These are phyloP conservation scores for Podospora comata DNA, from an alignment of 495 filamentous ascomycete genomes.

Conservation along the genomic window DNA sequence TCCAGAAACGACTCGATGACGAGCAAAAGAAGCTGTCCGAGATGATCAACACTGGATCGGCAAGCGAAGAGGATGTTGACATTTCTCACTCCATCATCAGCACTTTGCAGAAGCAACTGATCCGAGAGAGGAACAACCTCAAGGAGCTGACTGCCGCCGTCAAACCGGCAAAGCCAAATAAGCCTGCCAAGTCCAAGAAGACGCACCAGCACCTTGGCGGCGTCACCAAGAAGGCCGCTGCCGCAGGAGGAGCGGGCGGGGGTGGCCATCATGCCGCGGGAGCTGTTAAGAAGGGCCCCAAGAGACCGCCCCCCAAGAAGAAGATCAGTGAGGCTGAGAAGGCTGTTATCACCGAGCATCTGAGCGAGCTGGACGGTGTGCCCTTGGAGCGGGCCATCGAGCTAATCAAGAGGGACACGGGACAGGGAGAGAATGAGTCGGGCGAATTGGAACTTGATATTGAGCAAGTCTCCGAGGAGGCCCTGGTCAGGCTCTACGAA, in stretches of 20 bases:
- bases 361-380: slow-evolving; percentile 66
- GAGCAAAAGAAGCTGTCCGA: slow-evolving; percentile 64
- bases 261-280: slow-evolving; percentile 29
- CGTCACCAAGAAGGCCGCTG: slow-evolving; percentile 31
- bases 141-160: slow-evolving; percentile 31
- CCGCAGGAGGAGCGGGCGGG: background rate
- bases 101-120: slow-evolving; percentile 47
- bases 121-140: slow-evolving; percentile 48
- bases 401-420: slow-evolving; percentile 86
- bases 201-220: slow-evolving; percentile 17
- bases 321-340: slow-evolving; percentile 71
- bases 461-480: slow-evolving; percentile 71
- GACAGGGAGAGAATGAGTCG: slow-evolving; percentile 71
- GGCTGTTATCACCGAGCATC: slow-evolving; percentile 77
- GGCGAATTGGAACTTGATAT: slow-evolving; percentile 91
- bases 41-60: slow-evolving; percentile 65
- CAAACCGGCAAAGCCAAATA: slow-evolving; percentile 43
- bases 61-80: slow-evolving; percentile 57
- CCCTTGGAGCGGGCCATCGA: slow-evolving; percentile 77
- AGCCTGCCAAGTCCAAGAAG: slow-evolving; percentile 35
- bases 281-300: slow-evolving; percentile 44
- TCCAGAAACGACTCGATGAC: slow-evolving; percentile 43
- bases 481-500: slow-evolving; percentile 70
- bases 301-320: slow-evolving; percentile 52
- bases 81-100: slow-evolving; percentile 50